Conservation (phyloP, 2,329 filamentous ascomycete species). For the Alternaria longipes region DNA sequence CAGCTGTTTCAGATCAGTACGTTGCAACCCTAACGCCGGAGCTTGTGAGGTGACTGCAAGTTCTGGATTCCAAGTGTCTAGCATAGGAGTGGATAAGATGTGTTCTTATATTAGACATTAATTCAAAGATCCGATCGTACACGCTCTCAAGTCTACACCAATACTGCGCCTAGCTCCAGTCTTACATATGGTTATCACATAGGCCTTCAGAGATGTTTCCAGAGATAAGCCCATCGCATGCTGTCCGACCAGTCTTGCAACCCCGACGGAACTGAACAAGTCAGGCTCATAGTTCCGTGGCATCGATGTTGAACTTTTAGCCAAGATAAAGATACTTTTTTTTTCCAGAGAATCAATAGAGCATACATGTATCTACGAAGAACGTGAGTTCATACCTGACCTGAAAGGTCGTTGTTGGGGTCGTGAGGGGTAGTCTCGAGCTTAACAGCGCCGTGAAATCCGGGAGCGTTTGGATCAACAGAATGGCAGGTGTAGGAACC, state of each 20-base stretch:
- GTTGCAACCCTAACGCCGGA: not conserved
- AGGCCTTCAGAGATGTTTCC: too few species aligned
- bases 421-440: conserved; percentile 1
- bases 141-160: not conserved
- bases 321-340: not conserved
- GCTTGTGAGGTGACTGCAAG: not conserved
- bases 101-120: not conserved
- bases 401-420: not conserved
- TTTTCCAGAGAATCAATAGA: not conserved
- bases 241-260: not conserved
- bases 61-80: not conserved
- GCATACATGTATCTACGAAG: not conserved
- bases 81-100: not conserved
- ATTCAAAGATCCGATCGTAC: too few species aligned
- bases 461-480: not conserved
- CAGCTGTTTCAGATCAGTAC: not conserved
- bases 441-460: not conserved
- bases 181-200: not conserved
- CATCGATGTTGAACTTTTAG: not conserved
- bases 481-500: conserved; percentile 5
- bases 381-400: conserved; percentile 1
- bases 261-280: not conserved
- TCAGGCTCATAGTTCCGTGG: not conserved
- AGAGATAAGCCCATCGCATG: not conserved
- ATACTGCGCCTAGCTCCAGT: too few species aligned